Percentiles rank a stretch among this genome's conserved stretches.
Evolutionary conservation across 2,329 filamentous ascomycete species (phyloP).

Genomic region (Esteya vermicola): DNA sequence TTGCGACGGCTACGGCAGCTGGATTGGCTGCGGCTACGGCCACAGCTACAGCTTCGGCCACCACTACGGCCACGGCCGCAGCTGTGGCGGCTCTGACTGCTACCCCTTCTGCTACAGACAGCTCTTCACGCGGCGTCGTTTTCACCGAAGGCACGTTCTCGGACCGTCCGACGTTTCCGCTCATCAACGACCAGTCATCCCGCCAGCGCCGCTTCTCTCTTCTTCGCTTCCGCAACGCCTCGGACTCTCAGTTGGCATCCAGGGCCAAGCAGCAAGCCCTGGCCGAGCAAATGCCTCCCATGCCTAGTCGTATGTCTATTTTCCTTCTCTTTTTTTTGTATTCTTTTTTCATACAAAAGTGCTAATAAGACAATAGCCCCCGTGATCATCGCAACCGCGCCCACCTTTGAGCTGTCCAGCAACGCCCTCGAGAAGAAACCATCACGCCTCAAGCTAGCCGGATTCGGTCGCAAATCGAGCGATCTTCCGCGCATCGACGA

Average conservation of each 20-base stretch:
- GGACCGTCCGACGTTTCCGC: constrained; percentile 30
- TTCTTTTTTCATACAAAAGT: neutral
- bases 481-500: constrained; percentile 27
- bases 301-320: constrained; percentile 38
- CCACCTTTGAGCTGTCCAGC: constrained; percentile 51
- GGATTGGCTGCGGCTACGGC: too few relatives aligned
- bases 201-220: constrained; percentile 53
- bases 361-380: constrained; percentile 32
- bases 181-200: constrained; percentile 37
- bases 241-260: constrained; percentile 74
- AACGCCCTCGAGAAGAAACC: constrained; percentile 35
- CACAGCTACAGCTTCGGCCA: too few relatives aligned
- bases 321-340: constrained; percentile 1
- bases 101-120: too few relatives aligned
- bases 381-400: constrained; percentile 82
- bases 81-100: too few relatives aligned
- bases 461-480: constrained; percentile 36
- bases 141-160: constrained; percentile 11
- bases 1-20: neutral
- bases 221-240: constrained; percentile 80
- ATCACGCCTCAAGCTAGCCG: constrained; percentile 38
- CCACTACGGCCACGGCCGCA: neutral
- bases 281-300: constrained; percentile 38
- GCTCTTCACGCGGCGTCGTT: constrained; percentile 4
- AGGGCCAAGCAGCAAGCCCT: constrained; percentile 53